Evolutionary conservation across 2,329 filamentous ascomycete genomes (phyloP), one percentile per base, ranked within the genome.

Genomic region (Lasiodiplodia hormozganensis): DNA sequence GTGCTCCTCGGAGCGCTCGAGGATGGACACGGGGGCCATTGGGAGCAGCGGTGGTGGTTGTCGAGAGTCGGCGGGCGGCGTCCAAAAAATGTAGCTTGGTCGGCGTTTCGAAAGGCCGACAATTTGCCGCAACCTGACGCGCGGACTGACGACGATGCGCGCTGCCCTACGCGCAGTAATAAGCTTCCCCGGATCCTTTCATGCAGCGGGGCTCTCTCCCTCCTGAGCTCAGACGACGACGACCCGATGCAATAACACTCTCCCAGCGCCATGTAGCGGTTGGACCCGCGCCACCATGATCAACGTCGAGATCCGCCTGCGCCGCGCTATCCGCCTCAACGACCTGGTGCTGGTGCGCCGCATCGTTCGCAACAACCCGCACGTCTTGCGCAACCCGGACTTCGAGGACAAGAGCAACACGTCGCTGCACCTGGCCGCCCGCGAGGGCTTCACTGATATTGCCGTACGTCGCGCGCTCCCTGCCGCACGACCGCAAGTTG

Each of bases 401-500:
- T 87, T 88, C 73, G 87, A 88, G 4, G 85, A 89, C 70, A 89
- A 92, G 72, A 92, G 91, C 78, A 96, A 96, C 82, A 95, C 93
- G 2, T 93, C 89, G 71, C 86, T 97, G 49, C 93, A 97, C 78
- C 86, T 97, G 2, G 92, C 93, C 53, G 91, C 92, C 12, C 88
- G 87, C 8, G 84, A 93, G 68, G 93, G 93, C 65, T 87, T 90
- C 76, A 83, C 88, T 8, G 82, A 89, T 57, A 90, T 96, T 73
- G 90, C 88, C 76, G 81, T 83, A 76, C 62, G 81, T 74, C 21
- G 2, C 21, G 54, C 34, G 21, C 49, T 21, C 28, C 28, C 3
- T 2, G 23, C 28, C 18, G n/a, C 36, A 36, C 21, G 52, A 31
- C 12, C 4, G 14, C 6, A 51, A 56, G 2, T 25, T 56, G 28